phyloP scores from a whole-genome alignment of 305 asterid genomes.

The Plantago coronopus region DNA sequence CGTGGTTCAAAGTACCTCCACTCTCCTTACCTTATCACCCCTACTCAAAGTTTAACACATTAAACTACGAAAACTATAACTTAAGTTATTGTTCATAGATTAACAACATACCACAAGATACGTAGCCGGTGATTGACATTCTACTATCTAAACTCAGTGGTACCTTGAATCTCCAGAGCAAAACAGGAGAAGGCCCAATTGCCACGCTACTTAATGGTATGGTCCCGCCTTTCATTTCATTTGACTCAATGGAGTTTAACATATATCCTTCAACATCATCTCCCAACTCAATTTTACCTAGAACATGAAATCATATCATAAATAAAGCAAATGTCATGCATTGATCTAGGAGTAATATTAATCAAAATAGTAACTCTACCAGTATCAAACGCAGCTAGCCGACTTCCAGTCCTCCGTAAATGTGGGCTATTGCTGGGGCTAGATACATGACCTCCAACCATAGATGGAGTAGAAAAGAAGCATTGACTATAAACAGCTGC shows the following conservation, averaged over 20 bases:
- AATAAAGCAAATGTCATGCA: conserved; percentile 14
- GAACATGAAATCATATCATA: conserved; percentile 19
- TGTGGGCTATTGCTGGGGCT: no score
- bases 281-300: conserved; percentile 46
- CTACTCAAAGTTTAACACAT: no score
- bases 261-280: conserved; percentile 60
- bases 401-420: conserved; percentile 90
- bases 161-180: conserved; percentile 96
- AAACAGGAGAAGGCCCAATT: conserved; percentile 77
- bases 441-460: conserved; percentile 87
- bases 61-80: background rate
- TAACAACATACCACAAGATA: conserved; percentile 1
- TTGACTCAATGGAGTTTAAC: conserved; percentile 38
- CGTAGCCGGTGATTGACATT: conserved; percentile 8
- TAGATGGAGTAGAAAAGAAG: conserved; percentile 60
- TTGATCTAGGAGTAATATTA: conserved; percentile 1
- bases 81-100: background rate
- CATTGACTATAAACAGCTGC: conserved; percentile 16
- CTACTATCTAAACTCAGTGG: conserved; percentile 15
- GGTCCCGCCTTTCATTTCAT: conserved; percentile 72
- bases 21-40: no score
- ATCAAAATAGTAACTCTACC: conserved; percentile 36
- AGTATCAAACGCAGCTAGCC: conserved; percentile 66
- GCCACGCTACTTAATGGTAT: conserved; percentile 62
- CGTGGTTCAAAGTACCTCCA: no score